Base-by-base conservation (phyloP, 345 rosid genomes). In the Erucastrum elatum region DNA sequence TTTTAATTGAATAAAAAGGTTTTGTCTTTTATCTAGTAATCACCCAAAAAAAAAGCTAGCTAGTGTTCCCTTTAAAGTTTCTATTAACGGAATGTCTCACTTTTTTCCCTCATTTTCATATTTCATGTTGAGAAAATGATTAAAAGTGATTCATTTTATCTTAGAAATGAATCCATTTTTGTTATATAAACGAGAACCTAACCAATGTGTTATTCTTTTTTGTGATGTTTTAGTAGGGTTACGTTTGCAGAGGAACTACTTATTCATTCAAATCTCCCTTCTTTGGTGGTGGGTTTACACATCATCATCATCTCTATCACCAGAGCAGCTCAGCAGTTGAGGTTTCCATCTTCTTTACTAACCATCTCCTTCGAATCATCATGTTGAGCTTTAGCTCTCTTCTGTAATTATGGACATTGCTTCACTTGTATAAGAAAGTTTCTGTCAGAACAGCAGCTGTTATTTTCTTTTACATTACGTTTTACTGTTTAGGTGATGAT, bases 191-290 rank as follows among this genome's bases (percentile, higher is more conserved):
- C 21, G 21, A 59, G 62, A 26, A 80, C 25, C 73, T 80, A 34
- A 80, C 80, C 72, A 75, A 70, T 75, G 62, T 78, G 80, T 75
- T 75, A 26, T 0, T 51, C 64, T 66, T 21, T 21, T 78, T 84
- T 81, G 62, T 84, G 87, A 80, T 87, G 88, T 84, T 88, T 88
- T 86, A 84, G 85, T 87, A 91, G 98, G 88, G 87, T 81, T 83
- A 76, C 71, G 81, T 87, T 84, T 84, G 87, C 87, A 81, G 87
- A 84, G 87, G 87, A 70, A 70, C 81, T 70, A 72, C 81, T 66
- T 77, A 84, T 78, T 74, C 84, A 6, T 83, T 84, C 83, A 77
- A 76, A 70, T 85, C 85, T 10, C 89, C 90, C 21, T 64, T 79
- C 46, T 77, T 80, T 66, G 80, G 71, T 82, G 84, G 77, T 34